Percentiles rank a stretch among this genome's conserved stretches.
Evolutionary conservation across 2,329 filamentous ascomycete species (phyloP).

Genomic region (Neofusicoccum ribis): DNA sequence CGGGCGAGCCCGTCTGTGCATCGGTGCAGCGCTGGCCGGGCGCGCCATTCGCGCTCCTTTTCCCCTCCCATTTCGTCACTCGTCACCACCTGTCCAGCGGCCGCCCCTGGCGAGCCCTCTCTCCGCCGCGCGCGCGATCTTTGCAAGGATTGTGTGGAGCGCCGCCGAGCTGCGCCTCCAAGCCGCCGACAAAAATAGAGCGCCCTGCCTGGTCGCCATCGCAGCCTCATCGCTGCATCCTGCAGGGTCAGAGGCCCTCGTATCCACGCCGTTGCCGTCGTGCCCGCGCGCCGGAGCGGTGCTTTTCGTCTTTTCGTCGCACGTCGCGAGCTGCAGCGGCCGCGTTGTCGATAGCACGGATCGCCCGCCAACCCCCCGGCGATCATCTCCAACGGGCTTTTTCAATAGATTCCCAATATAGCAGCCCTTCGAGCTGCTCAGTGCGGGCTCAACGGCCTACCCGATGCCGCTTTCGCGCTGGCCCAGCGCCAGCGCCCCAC

Average conservation of each 20-base stretch:
- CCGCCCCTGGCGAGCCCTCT: slow-evolving; percentile 6
- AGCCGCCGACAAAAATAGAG: slow-evolving; percentile 14
- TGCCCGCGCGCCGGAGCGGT: not conserved
- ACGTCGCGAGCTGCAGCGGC: not conserved
- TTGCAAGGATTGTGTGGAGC: slow-evolving; percentile 17
- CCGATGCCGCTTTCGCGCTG: not conserved
- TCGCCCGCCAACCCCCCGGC: not conserved
- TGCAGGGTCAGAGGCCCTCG: slow-evolving; percentile 11
- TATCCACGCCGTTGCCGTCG: slow-evolving; percentile 6
- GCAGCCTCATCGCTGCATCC: slow-evolving; percentile 15
- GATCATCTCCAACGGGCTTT: slow-evolving; percentile 13
- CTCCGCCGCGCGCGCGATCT: slow-evolving; percentile 15
- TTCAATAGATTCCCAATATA: slow-evolving; percentile 18
- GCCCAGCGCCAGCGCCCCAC: not conserved
- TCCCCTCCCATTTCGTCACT: slow-evolving; percentile 17
- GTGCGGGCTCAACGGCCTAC: not conserved
- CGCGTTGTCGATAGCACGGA: not conserved
- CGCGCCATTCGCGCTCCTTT: slow-evolving; percentile 17
- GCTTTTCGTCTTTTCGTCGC: not conserved
- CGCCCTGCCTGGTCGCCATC: slow-evolving; percentile 3
- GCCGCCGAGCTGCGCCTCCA: slow-evolving; percentile 15
- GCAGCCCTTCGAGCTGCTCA: not conserved
- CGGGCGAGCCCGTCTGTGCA: slow-evolving; percentile 15
- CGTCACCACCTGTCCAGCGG: slow-evolving; percentile 9
- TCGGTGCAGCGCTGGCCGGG: not conserved